phyloP scores from a whole-genome alignment of 2,329 filamentous ascomycete species.

The Neonectria magnoliae region DNA sequence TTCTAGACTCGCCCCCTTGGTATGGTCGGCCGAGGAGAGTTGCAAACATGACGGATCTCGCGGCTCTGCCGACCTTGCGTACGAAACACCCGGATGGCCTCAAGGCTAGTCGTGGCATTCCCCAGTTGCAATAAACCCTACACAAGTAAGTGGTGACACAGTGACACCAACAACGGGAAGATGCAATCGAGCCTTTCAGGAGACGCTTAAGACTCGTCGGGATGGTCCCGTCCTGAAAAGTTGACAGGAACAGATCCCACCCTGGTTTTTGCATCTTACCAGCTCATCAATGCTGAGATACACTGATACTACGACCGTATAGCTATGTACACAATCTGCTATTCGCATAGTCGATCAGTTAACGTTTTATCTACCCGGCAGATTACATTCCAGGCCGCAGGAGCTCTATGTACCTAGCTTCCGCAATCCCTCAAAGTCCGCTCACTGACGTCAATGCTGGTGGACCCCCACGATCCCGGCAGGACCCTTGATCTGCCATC shows the following conservation, averaged over 20 bases:
- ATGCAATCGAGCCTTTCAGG: not conserved
- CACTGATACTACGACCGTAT: not conserved
- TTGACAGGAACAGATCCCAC: too few species aligned
- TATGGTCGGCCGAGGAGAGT: not conserved
- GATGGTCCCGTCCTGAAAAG: not conserved
- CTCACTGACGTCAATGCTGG: conserved; percentile 19
- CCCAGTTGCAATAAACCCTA: not conserved
- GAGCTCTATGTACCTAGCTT: not conserved
- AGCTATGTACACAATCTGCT: not conserved
- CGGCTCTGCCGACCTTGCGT: not conserved
- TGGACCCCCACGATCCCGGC: conserved; percentile 2
- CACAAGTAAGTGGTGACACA: not conserved
- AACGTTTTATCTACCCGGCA: not conserved
- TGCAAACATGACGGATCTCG: not conserved
- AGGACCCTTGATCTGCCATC: conserved; percentile 18
- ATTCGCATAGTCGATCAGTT: not conserved
- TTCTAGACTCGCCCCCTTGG: not conserved
- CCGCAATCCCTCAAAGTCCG: not conserved
- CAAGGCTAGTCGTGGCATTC: not conserved
- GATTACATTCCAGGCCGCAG: not conserved
- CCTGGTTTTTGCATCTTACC: not conserved
- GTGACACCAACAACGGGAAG: not conserved
- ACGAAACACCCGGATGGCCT: not conserved
- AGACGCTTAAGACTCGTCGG: not conserved
- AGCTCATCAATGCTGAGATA: not conserved